Percentiles rank a stretch among this genome's conserved stretches.
These are phyloP conservation scores for Neoboletus magnificus DNA, from an alignment of 768 basidiomycete species.

Conservation along the genomic window DNA sequence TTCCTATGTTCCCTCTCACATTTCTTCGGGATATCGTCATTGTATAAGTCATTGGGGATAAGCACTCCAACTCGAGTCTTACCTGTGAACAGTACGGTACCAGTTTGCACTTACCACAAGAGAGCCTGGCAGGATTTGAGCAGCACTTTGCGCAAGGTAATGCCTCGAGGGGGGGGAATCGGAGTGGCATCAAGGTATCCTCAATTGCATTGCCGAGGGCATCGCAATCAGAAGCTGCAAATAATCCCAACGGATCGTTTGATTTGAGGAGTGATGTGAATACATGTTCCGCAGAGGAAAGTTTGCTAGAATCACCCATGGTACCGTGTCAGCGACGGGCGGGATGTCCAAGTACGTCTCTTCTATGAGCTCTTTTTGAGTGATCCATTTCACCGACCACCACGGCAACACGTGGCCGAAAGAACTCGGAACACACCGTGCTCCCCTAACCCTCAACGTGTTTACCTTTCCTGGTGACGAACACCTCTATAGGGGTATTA, in stretches of 20 bases:
- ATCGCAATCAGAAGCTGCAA: constrained; percentile 19
- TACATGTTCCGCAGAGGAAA: not conserved
- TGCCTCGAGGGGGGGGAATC: constrained; percentile 20
- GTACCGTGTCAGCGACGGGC: not conserved
- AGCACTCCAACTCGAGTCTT: not conserved
- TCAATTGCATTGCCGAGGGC: constrained; percentile 14
- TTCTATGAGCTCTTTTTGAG: not conserved
- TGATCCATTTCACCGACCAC: not conserved
- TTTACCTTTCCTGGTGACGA: not conserved
- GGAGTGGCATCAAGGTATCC: constrained; percentile 11
- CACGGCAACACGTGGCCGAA: not conserved
- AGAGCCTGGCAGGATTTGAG: constrained; percentile 21
- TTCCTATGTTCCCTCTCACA: constrained; percentile 38
- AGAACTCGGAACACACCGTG: not conserved
- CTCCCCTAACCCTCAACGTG: constrained; percentile 9
- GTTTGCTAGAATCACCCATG: constrained; percentile 7
- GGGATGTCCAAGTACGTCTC: not conserved
- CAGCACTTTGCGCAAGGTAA: constrained; percentile 37
- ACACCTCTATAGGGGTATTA: not conserved
- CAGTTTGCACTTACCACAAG: constrained; percentile 32
- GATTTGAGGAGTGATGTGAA: constrained; percentile 16
- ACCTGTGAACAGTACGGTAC: constrained; percentile 45
- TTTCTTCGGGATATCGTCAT: constrained; percentile 22
- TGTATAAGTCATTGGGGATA: not conserved
- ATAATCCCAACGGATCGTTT: constrained; percentile 15